These are phyloP conservation scores for Raphanus raphanistrum DNA, from an alignment of 345 rosid genomes.

Conservation along the genomic window DNA sequence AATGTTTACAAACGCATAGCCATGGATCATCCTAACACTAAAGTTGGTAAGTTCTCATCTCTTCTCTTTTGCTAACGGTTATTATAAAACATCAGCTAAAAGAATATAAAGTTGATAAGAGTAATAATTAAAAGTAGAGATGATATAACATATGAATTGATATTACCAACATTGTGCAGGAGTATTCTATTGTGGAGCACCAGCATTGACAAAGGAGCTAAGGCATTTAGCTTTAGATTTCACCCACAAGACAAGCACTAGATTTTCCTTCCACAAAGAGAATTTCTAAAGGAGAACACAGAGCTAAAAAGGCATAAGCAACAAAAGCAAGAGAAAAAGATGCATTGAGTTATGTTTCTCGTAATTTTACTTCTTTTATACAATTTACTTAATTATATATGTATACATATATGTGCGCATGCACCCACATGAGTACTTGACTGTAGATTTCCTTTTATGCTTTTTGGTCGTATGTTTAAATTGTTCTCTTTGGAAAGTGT, in stretches of 20 bases:
- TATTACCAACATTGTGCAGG: conserved; percentile 45
- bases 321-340: neutral
- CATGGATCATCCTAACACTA: conserved; percentile 53
- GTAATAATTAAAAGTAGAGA: neutral
- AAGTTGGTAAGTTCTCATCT: conserved; percentile 58
- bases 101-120: neutral
- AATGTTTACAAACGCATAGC: conserved; percentile 68
- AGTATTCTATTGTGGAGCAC: conserved; percentile 78
- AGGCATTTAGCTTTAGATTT: conserved; percentile 70
- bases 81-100: neutral
- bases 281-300: conserved; percentile 47
- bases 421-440: conserved; percentile 16
- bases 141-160: neutral
- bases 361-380: conserved; percentile 24
- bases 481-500: conserved; percentile 4
- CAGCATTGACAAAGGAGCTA: conserved; percentile 66
- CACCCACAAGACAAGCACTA: conserved; percentile 71
- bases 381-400: neutral
- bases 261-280: conserved; percentile 76
- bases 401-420: conserved; percentile 4
- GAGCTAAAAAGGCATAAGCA: neutral
- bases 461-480: conserved; percentile 19
- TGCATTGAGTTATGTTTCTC: conserved; percentile 20
- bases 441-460: conserved; percentile 22
- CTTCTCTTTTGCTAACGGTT: neutral